Evolutionary conservation across 2,329 filamentous ascomycete genomes (phyloP).

Genomic region (Penicillium griseofulvum): DNA sequence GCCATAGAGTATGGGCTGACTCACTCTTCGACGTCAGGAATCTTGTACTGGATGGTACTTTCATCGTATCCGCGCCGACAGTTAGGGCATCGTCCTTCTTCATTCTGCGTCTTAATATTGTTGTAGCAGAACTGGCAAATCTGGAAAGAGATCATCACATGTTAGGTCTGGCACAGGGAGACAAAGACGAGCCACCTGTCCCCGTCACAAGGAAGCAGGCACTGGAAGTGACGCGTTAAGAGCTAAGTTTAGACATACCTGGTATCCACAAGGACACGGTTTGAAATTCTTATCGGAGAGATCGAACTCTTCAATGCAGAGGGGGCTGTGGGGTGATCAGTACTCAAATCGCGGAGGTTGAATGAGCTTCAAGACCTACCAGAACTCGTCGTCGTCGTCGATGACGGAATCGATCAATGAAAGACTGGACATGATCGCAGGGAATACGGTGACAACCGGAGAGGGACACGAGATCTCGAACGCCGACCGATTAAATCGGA

Average conservation of each 20-base stretch:
- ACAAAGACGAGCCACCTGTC: background rate
- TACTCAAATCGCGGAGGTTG: background rate
- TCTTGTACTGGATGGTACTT: constrained; percentile 94
- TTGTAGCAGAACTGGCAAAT: constrained; percentile 99
- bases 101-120: constrained; percentile 94
- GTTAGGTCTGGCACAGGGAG: constrained; percentile 4
- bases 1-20: constrained; percentile 35
- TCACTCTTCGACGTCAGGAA: constrained; percentile 92
- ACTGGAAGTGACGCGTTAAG: background rate
- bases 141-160: constrained; percentile 47
- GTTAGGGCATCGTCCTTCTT: constrained; percentile 93
- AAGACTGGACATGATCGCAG: constrained; percentile 44
- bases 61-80: constrained; percentile 95
- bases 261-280: constrained; percentile 95
- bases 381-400: constrained; percentile 51
- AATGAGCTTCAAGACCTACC: constrained; percentile 31
- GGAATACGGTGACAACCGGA: constrained; percentile 22
- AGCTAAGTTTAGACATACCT: constrained; percentile 58
- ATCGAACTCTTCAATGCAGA: constrained; percentile 99
- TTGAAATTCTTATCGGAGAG: constrained; percentile 95
- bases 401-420: constrained; percentile 50
- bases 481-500: constrained; percentile 19
- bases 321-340: constrained; percentile 62
- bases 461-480: constrained; percentile 26
- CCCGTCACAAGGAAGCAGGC: too few species aligned